Evolutionary conservation across 192 early-diverging fungal species (phyloP).

Genomic region (Powellomyces hirtus): DNA sequence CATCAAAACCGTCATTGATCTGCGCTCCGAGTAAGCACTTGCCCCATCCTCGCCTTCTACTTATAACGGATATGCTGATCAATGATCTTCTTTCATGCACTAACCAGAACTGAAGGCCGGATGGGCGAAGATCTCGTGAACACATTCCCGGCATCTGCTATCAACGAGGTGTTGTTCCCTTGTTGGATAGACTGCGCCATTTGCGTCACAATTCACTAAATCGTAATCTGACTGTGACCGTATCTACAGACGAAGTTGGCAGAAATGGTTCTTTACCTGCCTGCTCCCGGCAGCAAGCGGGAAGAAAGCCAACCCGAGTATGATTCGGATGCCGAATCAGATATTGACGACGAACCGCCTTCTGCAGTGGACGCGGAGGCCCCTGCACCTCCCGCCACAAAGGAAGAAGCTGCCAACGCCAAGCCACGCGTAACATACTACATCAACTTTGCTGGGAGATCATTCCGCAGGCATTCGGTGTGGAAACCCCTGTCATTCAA

Average conservation of each 20-base stretch:
- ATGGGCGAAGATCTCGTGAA: slow-evolving; percentile 29
- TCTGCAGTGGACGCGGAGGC: neutral
- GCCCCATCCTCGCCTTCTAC: neutral
- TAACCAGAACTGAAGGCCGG: slow-evolving; percentile 19
- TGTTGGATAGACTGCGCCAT: neutral
- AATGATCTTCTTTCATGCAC: neutral
- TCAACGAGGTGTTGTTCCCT: slow-evolving; percentile 17
- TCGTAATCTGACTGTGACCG: too few relatives aligned
- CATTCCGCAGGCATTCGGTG: slow-evolving; percentile 26
- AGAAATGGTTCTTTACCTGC: neutral
- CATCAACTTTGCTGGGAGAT: slow-evolving; percentile 33
- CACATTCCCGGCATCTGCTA: slow-evolving; percentile 37
- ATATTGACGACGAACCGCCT: neutral
- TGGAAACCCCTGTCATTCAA: slow-evolving; percentile 16
- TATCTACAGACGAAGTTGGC: neutral
- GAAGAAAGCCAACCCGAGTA: neutral
- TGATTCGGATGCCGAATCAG: neutral
- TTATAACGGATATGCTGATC: neutral
- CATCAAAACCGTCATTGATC: slow-evolving; percentile 46
- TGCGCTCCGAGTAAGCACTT: slow-evolving; percentile 32
- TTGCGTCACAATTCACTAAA: neutral
- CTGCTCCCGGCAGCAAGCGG: neutral
- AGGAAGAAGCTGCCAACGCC: neutral
- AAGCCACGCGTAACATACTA: slow-evolving; percentile 24
- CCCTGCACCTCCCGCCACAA: neutral